A percentile compares a stretch with the other conserved stretches of the same genome.
Evolutionary conservation across 352 stramenopile genomes (phyloP).

Genomic region (Phytophthora macrochlamydospora): DNA sequence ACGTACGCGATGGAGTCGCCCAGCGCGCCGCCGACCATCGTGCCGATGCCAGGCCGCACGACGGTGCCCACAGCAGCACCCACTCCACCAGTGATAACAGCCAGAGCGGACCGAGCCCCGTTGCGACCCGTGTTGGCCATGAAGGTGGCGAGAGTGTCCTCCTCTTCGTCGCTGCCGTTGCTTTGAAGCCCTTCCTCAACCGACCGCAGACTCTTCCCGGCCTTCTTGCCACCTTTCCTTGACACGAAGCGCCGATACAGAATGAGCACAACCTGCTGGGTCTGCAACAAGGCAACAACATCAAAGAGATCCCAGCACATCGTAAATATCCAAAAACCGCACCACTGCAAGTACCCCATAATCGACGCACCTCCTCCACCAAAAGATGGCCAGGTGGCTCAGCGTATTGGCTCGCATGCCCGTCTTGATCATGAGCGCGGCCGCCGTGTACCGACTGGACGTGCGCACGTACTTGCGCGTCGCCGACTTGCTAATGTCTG

Average conservation of each 20-base stretch:
- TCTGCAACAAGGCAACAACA: slow-evolving; percentile 34
- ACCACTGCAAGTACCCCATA: not conserved
- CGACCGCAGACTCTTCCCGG: slow-evolving; percentile 41
- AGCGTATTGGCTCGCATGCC: slow-evolving; percentile 79
- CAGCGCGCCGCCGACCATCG: slow-evolving; percentile 75
- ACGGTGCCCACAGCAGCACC: slow-evolving; percentile 74
- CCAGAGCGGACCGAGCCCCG: slow-evolving; percentile 61
- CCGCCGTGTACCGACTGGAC: slow-evolving; percentile 56
- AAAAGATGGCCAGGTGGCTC: slow-evolving; percentile 83
- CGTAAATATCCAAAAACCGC: not conserved
- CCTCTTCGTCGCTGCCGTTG: slow-evolving; percentile 39
- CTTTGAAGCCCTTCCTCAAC: slow-evolving; percentile 38
- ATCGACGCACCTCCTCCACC: slow-evolving; percentile 70
- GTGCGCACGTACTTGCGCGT: slow-evolving; percentile 78
- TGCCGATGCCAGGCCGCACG: slow-evolving; percentile 76
- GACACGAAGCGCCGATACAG: slow-evolving; percentile 66
- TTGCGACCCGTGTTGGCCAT: slow-evolving; percentile 60
- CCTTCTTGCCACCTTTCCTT: slow-evolving; percentile 43
- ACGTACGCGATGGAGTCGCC: slow-evolving; percentile 85
- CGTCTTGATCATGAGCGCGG: slow-evolving; percentile 75
- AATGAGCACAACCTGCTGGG: slow-evolving; percentile 72
- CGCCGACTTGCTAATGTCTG: slow-evolving; percentile 79
- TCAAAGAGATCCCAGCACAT: not conserved
- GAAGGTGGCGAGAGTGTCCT: slow-evolving; percentile 45
- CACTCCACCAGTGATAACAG: slow-evolving; percentile 71